Evolutionary conservation across 345 rosid species (phyloP).

Genomic region (Alliaria petiolata): DNA sequence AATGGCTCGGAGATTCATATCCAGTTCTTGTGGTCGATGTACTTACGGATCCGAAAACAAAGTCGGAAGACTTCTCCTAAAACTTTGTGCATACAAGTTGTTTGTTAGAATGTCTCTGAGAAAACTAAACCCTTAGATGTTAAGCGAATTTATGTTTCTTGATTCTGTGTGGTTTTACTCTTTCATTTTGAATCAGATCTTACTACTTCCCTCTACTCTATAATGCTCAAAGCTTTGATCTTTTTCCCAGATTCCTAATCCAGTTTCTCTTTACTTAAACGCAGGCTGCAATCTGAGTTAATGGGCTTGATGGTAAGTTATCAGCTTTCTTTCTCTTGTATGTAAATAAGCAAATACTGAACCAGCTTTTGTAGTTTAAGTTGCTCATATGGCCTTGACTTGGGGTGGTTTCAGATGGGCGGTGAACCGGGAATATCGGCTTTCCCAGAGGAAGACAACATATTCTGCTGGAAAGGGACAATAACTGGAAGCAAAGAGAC

Average conservation of each 20-base stretch:
- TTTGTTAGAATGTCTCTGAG: constrained; percentile 17
- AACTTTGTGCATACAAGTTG: not conserved
- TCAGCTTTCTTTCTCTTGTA: not conserved
- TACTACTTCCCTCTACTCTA: not conserved
- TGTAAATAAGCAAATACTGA: not conserved
- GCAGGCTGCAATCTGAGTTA: constrained; percentile 90
- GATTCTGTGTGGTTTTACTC: not conserved
- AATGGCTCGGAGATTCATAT: no score
- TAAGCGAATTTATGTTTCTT: no score
- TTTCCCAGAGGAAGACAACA: constrained; percentile 94
- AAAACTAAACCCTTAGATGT: not conserved
- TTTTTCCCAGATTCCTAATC: not conserved
- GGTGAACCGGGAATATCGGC: constrained; percentile 93
- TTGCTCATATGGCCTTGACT: not conserved
- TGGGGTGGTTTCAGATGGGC: constrained; percentile 55
- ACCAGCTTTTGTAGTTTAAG: not conserved
- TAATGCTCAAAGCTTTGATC: not conserved
- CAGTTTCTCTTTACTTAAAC: not conserved
- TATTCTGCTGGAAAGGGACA: constrained; percentile 97
- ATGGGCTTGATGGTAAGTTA: constrained; percentile 88
- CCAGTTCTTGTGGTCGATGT: not conserved
- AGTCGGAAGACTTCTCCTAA: not conserved
- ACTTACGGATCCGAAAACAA: not conserved
- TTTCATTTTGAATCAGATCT: not conserved
- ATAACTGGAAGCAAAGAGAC: constrained; percentile 88